Evolutionary conservation across 192 early-diverging fungal genomes (phyloP), one percentile per base, ranked within the genome.

Genomic region (Coemansia sp.): DNA sequence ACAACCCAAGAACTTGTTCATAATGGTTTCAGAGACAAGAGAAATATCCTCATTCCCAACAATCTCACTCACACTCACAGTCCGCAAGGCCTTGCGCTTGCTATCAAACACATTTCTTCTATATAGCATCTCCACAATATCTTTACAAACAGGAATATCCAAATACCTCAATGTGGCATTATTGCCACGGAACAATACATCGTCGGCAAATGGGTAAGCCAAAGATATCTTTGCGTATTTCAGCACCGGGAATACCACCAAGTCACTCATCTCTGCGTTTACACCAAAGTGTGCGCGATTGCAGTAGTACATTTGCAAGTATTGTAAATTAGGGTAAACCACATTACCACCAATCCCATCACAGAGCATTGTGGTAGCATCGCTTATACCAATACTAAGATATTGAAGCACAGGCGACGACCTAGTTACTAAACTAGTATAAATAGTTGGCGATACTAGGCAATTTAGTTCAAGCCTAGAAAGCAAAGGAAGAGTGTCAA

Each of bases 111-210:
- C 26, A 4, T 14, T 8, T 8, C 17, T 16, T 9, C 11, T 55
- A 55, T 16, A 14, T 11, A 55, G 52, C 52, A 55, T 55, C 3
- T 30, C 17, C 3, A 32, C 26, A 14, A 16, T 30, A 32, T 14
- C 26, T 10, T 30, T 17, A 16, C 30, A 9, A 8, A 55, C 4
- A 55, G 21, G 21, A 13, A 55, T 30, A n/a, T 30, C 0, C 26
- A 66, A 32, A 66, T 52, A 50, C 19, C 10, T 28, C 35, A 66
- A 44, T 17, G 64, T 66, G 6, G 33, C 44, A 19, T 17, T 52
- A 44, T 66, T 66, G 1, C 64, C 64, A 6, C 64, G 64, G 33
- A 66, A 66, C 44, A 66, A 30, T 6, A 52, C 49, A 52, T 66
- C 64, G 40, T 66, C 47, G 11, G 44, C 35, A 16, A 66, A 66